Conservation (phyloP, 805 yeast species). For the Pichia californica region DNA sequence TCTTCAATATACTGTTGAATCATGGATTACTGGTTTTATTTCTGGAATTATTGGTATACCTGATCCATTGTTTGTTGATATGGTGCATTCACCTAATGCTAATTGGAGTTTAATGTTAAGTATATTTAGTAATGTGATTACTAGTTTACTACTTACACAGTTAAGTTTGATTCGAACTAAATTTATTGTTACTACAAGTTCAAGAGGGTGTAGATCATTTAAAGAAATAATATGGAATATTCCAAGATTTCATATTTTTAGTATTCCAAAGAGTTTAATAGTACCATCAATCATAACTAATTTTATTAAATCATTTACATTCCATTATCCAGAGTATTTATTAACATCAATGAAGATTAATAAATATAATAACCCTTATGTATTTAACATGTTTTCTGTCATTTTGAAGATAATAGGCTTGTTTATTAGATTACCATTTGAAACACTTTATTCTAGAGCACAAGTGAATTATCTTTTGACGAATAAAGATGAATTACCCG, state of each 20-base stretch:
- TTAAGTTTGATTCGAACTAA: slow-evolving; percentile 75
- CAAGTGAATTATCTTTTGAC: slow-evolving; percentile 61
- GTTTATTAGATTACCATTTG: slow-evolving; percentile 76
- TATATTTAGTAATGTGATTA: slow-evolving; percentile 61
- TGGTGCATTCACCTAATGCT: slow-evolving; percentile 75
- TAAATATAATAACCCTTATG: slow-evolving; percentile 52
- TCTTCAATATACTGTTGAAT: slow-evolving; percentile 67
- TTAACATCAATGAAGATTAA: slow-evolving; percentile 60
- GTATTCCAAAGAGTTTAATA: slow-evolving; percentile 51
- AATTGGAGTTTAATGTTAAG: slow-evolving; percentile 59
- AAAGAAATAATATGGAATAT: slow-evolving; percentile 55
- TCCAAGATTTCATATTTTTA: slow-evolving; percentile 36
- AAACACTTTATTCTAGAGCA: slow-evolving; percentile 76
- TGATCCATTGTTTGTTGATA: slow-evolving; percentile 81
- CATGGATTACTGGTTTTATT: slow-evolving; percentile 87
- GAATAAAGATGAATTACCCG: slow-evolving; percentile 29
- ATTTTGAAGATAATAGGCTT: slow-evolving; percentile 61
- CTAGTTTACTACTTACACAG: slow-evolving; percentile 73
- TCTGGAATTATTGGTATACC: slow-evolving; percentile 79
- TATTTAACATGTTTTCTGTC: slow-evolving; percentile 54
- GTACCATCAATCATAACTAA: slow-evolving; percentile 50
- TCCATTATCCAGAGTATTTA: slow-evolving; percentile 43
- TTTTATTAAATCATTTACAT: slow-evolving; percentile 23
- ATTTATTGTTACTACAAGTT: slow-evolving; percentile 52
- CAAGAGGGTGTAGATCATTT: slow-evolving; percentile 53